Evolutionary conservation across 1,284 basidiomycete genomes (phyloP).

Genomic region (Rhodotorula sp.): DNA sequence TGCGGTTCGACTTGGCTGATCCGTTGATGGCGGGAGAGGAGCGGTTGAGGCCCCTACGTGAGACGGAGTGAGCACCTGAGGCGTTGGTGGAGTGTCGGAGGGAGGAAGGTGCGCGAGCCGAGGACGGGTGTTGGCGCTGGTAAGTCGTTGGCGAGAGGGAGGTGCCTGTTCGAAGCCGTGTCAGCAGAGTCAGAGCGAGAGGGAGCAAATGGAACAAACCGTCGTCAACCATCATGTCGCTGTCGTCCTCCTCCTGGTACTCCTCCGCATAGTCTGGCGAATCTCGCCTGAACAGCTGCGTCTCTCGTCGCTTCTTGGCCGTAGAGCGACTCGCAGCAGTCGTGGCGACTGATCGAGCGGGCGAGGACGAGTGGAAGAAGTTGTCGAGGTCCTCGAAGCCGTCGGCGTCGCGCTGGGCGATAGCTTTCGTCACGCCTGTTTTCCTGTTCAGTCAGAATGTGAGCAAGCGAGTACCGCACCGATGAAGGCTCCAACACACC

Average conservation of each 20-base stretch:
- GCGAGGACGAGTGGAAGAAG: constrained; percentile 56
- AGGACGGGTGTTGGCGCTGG: constrained; percentile 16
- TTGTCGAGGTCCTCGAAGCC: constrained; percentile 80
- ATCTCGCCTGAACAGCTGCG: neutral
- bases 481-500: constrained; percentile 10
- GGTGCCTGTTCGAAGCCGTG: neutral
- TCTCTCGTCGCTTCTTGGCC: neutral
- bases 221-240: constrained; percentile 57
- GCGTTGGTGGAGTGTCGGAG: constrained; percentile 18
- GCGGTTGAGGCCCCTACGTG: constrained; percentile 9
- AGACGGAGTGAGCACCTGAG: constrained; percentile 10
- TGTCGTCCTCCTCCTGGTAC: constrained; percentile 48
- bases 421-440: constrained; percentile 43
- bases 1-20: neutral
- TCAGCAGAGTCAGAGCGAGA: neutral
- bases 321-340: constrained; percentile 3
- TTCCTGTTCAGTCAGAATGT: constrained; percentile 14
- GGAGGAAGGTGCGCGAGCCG: constrained; percentile 16
- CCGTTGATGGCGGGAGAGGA: constrained; percentile 12
- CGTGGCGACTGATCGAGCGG: constrained; percentile 8
- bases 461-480: neutral
- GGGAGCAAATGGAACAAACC: constrained; percentile 51
- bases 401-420: constrained; percentile 59
- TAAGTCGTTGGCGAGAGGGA: constrained; percentile 13
- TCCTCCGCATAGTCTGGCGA: constrained; percentile 20